Evolutionary conservation across 2,329 filamentous ascomycete genomes (phyloP).

Genomic region (Ascochyta clinopodiicola): DNA sequence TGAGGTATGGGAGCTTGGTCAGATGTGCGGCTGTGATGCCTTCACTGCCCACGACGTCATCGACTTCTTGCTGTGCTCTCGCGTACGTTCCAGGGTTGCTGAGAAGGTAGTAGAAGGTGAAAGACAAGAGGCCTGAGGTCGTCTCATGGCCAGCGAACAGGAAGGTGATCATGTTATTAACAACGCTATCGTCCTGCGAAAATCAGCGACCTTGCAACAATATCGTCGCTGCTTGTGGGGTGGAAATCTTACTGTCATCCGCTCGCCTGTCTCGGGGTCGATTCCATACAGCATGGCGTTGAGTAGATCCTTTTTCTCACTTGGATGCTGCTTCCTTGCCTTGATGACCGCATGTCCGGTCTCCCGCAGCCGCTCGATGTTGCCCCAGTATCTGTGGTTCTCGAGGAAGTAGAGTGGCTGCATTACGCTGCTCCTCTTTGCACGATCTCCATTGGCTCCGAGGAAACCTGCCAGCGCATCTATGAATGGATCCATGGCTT

Average conservation of each 20-base stretch:
- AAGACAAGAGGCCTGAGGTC: slow-evolving; percentile 37
- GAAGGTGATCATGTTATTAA: slow-evolving; percentile 71
- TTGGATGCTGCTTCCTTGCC: slow-evolving; percentile 58
- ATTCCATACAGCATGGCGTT: slow-evolving; percentile 61
- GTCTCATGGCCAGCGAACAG: slow-evolving; percentile 57
- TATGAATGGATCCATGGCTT: slow-evolving; percentile 37
- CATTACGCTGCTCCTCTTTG: not conserved
- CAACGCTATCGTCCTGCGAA: slow-evolving; percentile 58
- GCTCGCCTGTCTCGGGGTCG: slow-evolving; percentile 65
- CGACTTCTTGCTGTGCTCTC: slow-evolving; percentile 59
- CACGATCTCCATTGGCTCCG: slow-evolving; percentile 18
- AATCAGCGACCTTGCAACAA: not conserved
- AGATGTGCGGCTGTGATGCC: slow-evolving; percentile 55
- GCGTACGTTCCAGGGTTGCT: slow-evolving; percentile 55
- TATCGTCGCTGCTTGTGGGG: too few relatives aligned
- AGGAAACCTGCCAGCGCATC: slow-evolving; percentile 32
- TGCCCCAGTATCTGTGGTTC: slow-evolving; percentile 55
- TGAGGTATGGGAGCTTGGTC: slow-evolving; percentile 56
- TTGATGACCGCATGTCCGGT: slow-evolving; percentile 61
- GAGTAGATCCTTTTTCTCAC: slow-evolving; percentile 63
- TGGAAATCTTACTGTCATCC: slow-evolving; percentile 48
- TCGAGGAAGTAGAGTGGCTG: slow-evolving; percentile 18
- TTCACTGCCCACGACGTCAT: slow-evolving; percentile 55
- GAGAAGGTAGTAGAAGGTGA: slow-evolving; percentile 56
- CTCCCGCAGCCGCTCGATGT: slow-evolving; percentile 59